Conservation (phyloP, 1,139 yeast genomes). For the Groenewaldozyma auringiensis region DNA sequence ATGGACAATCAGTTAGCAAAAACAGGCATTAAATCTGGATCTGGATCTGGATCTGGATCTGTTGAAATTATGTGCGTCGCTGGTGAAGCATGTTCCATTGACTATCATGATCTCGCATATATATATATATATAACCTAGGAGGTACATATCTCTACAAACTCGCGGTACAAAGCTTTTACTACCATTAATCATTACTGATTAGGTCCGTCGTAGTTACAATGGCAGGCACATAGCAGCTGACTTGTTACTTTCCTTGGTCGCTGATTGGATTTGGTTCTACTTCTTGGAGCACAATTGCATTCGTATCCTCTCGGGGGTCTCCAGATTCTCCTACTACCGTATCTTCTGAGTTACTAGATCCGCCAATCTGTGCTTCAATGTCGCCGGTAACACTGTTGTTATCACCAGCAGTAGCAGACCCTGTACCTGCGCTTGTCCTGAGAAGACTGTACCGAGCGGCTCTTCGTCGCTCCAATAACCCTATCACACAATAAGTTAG, state of each 20-base stretch:
- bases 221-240: no score
- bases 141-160: no score
- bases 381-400: constrained; percentile 11
- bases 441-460: constrained; percentile 26
- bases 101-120: no score
- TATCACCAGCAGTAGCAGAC: constrained; percentile 1
- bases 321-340: constrained; percentile 1
- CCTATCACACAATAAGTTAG: constrained; percentile 9
- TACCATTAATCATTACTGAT: no score
- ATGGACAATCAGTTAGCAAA: no score
- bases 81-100: no score
- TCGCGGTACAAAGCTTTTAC: no score
- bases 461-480: constrained; percentile 26
- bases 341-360: background rate
- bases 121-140: no score
- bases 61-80: no score
- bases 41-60: no score
- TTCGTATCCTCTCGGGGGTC: constrained; percentile 2
- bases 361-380: constrained; percentile 10
- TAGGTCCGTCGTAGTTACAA: no score
- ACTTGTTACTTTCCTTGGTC: background rate
- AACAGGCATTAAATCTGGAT: no score
- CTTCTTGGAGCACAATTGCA: constrained; percentile 15
- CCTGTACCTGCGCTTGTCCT: constrained; percentile 14
- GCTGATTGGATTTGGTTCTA: constrained; percentile 17